Evolutionary conservation across 1,284 basidiomycete species (phyloP), one percentile per base, ranked within the genome.

Genomic region (Moesziomyces parantarcticus): DNA sequence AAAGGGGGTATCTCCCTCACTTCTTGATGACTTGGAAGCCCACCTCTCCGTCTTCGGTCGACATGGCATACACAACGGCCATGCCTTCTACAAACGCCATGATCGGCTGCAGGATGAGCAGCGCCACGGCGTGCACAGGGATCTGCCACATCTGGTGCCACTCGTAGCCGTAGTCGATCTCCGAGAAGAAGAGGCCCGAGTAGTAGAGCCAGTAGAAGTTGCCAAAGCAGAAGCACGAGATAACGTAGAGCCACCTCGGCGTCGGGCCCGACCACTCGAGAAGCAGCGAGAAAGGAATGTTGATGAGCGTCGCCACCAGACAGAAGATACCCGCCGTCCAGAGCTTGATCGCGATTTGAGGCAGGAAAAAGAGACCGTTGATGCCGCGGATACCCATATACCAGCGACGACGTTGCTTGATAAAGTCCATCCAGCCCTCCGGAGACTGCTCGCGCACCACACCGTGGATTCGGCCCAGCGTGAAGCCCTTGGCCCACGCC

Each of bases 321-420:
- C 84, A 85, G 57, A 85, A 84, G 49, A 85, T 84, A 63, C 84
- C 84, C 50, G 84, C 84, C 6, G 83, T 84, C 84, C 84, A 85
- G 20, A 85, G 58, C 75, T 85, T 85, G 80, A 85, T 84, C 44
- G 84, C 84, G 34, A 85, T 76, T 73, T 85, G 77, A 4, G 84
- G 84, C 18, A 85, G 70, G 55, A 82, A 80, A 77, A 84, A 85
- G 25, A 84, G 72, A 21, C 78, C 78, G 64, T 83, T 77, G 66
- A 83, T 82, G 45, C 78, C 75, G 22, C 79, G 77, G 51, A 84
- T 84, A 60, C 84, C 83, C 82, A 85, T 85, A 75, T 84, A 85
- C 84, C 84, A 85, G 64, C 84, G 78, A 50, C 84, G 77, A 77
- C 84, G 83, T 68, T 85, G 84, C 79, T 85, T 85, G 73, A 85